phyloP scores from a whole-genome alignment of 805 yeast genomes.

The Kazachstania viticola region DNA sequence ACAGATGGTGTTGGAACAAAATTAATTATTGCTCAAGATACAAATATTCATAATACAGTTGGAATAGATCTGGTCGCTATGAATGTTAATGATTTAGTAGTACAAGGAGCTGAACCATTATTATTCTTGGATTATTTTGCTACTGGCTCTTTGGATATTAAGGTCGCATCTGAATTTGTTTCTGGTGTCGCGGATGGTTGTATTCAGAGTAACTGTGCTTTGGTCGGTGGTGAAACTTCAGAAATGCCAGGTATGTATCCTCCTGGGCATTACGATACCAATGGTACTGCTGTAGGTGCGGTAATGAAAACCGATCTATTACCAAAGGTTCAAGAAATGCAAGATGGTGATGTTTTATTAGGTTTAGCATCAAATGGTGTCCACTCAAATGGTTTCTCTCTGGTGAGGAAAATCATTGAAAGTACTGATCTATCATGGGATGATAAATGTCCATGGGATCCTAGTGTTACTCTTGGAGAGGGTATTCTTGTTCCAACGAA shows the following conservation, averaged over 20 bases:
- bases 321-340: conserved; percentile 61
- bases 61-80: conserved; percentile 98
- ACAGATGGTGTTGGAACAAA: conserved; percentile 99
- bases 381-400: conserved; percentile 93
- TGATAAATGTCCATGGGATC: conserved; percentile 78
- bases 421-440: conserved; percentile 58
- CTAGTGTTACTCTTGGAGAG: conserved; percentile 64
- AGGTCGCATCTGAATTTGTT: conserved; percentile 78
- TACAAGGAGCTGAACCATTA: conserved; percentile 97
- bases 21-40: conserved; percentile 82
- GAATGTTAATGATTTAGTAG: conserved; percentile 96
- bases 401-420: conserved; percentile 85
- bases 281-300: conserved; percentile 98
- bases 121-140: conserved; percentile 95
- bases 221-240: conserved; percentile 97
- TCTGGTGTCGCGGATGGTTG: conserved; percentile 96
- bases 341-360: conserved; percentile 66
- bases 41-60: conserved; percentile 88
- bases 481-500: conserved; percentile 82
- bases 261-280: conserved; percentile 92
- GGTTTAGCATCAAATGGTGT: conserved; percentile 89
- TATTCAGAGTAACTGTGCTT: conserved; percentile 87
- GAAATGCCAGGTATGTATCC: conserved; percentile 99
- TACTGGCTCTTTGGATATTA: conserved; percentile 78
- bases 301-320: conserved; percentile 63